These are phyloP conservation scores for Phytophthora tentaculata DNA, from an alignment of 352 stramenopile genomes.

Conservation along the genomic window DNA sequence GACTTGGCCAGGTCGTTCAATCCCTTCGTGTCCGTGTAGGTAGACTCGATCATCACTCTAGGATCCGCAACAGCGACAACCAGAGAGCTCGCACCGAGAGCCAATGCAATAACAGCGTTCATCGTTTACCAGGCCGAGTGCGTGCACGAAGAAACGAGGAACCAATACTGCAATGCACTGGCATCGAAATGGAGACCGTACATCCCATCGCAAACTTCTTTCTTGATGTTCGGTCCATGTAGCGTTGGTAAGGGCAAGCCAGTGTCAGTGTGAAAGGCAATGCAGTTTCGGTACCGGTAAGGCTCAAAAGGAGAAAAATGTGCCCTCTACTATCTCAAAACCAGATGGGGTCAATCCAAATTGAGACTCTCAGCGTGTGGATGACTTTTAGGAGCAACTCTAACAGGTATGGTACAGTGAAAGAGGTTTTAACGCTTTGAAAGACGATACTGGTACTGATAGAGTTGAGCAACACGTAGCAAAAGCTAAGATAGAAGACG, in stretches of 20 bases:
- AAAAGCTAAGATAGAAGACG: too few species aligned
- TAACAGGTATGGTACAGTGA: too few species aligned
- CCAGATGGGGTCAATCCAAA: too few species aligned
- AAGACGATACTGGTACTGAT: too few species aligned
- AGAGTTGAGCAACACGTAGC: too few species aligned
- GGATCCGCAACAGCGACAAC: slow-evolving; percentile 18
- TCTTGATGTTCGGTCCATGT: slow-evolving; percentile 28
- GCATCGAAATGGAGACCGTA: slow-evolving; percentile 19
- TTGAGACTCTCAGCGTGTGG: too few species aligned
- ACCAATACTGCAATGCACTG: slow-evolving; percentile 37
- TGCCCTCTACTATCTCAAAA: too few species aligned
- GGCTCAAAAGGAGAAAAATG: too few species aligned
- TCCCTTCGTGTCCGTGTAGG: slow-evolving; percentile 31
- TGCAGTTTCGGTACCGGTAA: not conserved
- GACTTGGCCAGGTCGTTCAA: slow-evolving; percentile 37
- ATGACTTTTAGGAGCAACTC: too few species aligned
- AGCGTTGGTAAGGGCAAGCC: slow-evolving; percentile 14
- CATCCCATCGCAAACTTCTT: slow-evolving; percentile 35
- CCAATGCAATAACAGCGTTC: slow-evolving; percentile 19
- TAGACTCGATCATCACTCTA: slow-evolving; percentile 41
- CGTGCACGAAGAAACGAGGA: slow-evolving; percentile 9
- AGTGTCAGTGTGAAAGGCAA: not conserved
- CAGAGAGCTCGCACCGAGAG: slow-evolving; percentile 19
- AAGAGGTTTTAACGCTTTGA: too few species aligned
- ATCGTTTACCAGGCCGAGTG: slow-evolving; percentile 14